A percentile compares a stretch with the other conserved stretches of the same genome.
Evolutionary conservation across 352 stramenopile genomes (phyloP).

Genomic region (Plasmopara muralis): DNA sequence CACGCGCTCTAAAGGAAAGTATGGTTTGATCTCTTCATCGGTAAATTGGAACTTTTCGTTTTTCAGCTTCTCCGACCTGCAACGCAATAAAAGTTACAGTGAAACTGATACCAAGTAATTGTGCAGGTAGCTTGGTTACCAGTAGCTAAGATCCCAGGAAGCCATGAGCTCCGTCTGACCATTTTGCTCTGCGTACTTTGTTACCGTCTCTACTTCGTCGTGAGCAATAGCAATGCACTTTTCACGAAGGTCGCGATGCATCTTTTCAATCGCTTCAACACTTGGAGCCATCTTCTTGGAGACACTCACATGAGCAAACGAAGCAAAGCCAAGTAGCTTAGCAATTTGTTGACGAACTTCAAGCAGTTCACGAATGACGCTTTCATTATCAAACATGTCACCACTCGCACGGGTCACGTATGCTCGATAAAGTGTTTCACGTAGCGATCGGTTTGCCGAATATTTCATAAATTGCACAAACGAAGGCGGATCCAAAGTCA

Average conservation of each 20-base stretch:
- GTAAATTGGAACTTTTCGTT: conserved; percentile 93
- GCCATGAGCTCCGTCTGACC: conserved; percentile 74
- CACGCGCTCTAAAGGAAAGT: conserved; percentile 93
- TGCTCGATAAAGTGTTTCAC: conserved; percentile 91
- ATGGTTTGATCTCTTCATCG: conserved; percentile 96
- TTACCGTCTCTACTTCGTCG: conserved; percentile 89
- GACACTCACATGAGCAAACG: conserved; percentile 90
- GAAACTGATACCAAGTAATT: background rate
- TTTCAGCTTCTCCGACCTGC: conserved; percentile 90
- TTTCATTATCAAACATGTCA: conserved; percentile 88
- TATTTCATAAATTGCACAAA: conserved; percentile 96
- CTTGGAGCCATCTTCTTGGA: conserved; percentile 95
- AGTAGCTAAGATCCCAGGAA: conserved; percentile 94
- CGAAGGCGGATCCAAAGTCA: conserved; percentile 92
- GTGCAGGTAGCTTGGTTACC: conserved; percentile 26
- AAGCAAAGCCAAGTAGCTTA: conserved; percentile 89
- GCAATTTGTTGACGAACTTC: conserved; percentile 88
- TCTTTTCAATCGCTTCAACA: conserved; percentile 87
- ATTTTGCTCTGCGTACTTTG: conserved; percentile 73
- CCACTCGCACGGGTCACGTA: conserved; percentile 89
- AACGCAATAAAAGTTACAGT: background rate
- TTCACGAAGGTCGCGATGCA: conserved; percentile 89
- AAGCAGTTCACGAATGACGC: conserved; percentile 92
- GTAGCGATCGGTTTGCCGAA: conserved; percentile 81
- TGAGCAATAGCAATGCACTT: conserved; percentile 89